Base-by-base conservation (phyloP, 345 rosid genomes). In the Brassica carinata region DNA sequence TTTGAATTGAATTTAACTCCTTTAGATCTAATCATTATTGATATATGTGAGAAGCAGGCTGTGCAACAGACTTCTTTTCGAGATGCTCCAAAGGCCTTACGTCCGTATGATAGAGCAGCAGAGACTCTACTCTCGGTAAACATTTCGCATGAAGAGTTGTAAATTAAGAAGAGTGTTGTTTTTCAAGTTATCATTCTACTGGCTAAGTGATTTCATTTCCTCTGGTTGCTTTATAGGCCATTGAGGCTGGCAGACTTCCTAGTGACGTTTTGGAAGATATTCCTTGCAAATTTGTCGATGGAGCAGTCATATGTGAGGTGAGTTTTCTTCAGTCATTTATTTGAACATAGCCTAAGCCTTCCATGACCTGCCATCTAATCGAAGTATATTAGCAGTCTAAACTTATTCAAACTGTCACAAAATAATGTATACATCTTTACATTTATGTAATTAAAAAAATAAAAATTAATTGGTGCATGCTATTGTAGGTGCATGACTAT, bases 191-290 rank as follows among this genome's bases (percentile, higher is more conserved):
- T 77, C 30, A 2, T 34, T 70, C 62, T 11, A 18, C 67, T 76
- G 73, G 58, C 31, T 63, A 15, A 53, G 29, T 72, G 40, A 48
- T 15, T 59, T 23, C 1, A 33, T 10, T 68, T 61, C 13, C 29
- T 14, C 30, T 77, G 71, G 27, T 51, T 68, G 34, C 62, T 51
- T 64, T 77, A 78, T 27, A 96, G 99, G 98, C 94, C 71, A 88
- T 96, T 85, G 98, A 93, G 75, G 91, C 95, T 83, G 97, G 98
- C 19, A 86, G 86, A 81, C 84, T 96, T 75, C 99, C 99, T 69
- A 90, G 91, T 77, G 98, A 93, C 83, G 75, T 89, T 82, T 81
- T 89, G 85, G 97, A 87, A 73, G 92, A 85, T 71, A 82, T 92
- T 76, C 94, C 97, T 18, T 90, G 89, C 92, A 90, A 90, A 83